Base-by-base conservation (phyloP, 257 asterid genomes). In the Solanum bukasovii region DNA sequence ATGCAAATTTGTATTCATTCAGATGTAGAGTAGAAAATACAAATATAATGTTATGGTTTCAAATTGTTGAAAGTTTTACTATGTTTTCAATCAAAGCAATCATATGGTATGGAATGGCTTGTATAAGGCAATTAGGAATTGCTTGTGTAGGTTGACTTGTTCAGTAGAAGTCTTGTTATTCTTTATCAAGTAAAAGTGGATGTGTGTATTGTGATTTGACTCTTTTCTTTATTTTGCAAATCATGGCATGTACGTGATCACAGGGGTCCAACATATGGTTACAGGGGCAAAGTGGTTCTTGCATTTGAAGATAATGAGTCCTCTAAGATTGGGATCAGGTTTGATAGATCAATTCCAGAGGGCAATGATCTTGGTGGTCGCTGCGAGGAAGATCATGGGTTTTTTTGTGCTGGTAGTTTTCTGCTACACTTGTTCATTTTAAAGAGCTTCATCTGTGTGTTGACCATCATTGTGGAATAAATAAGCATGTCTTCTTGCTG, bases 341-440 rank as follows among this genome's bases (percentile, higher is more conserved):
- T 96, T 93, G 99, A 96, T 91, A 93, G 85, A 90, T 74, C 94
- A 87, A 92, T 96, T 90, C 98, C 93, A 8, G 99, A 94, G 85
- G 99, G 99, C 85, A 94, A 88, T 90, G 98, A 96, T 91, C 98
- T 96, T 84, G 99, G 98, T 33, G 98, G 99, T 88, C 94, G 78
- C 86, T 96, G 99, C 88, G 99, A 96, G 91, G 96, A 90, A 90
- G 96, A 93, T 88, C 98, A 93, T 88, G 99, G 98, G 86, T 96
- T 94, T 92, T 95, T 94, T 89, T 94, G 98, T 92, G 88, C 96
- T 90, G 98, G 99, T 96, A 93, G 78, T 61, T 83, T 23, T 89
- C 89, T 74, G 56, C 63, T 13, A 25, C 71, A 71, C 83, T 29
- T 3, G 72, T 89, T 23, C 44, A 11, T 84, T 59, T 72, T 56